Evolutionary conservation across 495 filamentous ascomycete species (phyloP), one percentile per base, ranked within the genome.

Genomic region (Terfezia boudieri): DNA sequence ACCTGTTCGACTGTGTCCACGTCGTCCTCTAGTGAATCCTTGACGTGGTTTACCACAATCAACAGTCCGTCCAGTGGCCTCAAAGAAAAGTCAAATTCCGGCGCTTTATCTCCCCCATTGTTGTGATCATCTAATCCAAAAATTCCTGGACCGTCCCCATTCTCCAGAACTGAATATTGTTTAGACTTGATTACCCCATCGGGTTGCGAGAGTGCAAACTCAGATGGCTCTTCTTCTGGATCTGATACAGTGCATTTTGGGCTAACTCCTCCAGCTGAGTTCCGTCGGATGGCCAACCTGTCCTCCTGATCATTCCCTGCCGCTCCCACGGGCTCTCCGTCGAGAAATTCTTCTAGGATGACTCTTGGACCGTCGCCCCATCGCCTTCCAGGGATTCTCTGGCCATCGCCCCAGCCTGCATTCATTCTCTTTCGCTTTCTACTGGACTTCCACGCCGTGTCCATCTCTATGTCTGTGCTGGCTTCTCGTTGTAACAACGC

Each of bases 1-100:
- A 96, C 90, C 4, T 59, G 73, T 22, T 82, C 76, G 0, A 73
- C 71, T 0, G 80, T 74, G 48, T 70, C 62, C 11, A 76, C 75
- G 14, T 77, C 83, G 57, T 75, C 77, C 48, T 71, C 69, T 26
- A 89, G 69, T 54, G 76, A 80, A 51, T 90, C 85, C 61, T 88
- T 88, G 58, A 87, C 74, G 68, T 90, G 74, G 35, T 89, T 92
- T 41, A 90, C 75, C 46, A 87, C 81, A 11, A 93, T 70, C 52
- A 71, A 74, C 2, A 80, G 59, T 0, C 76, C 77, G 26, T 64
- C 60, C 1, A 79, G 69, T 12, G 67, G 64, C 4, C 62, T 54
- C 11, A 58, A 50, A 6, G 35, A 58, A 12, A 61, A 51, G 2
- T 56, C 53, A 1, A 32, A 1, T 32, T 32, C 26, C 7, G 26